These are phyloP conservation scores for Macrocybe gigantea DNA, from an alignment of 768 basidiomycete species.

Conservation along the genomic window DNA sequence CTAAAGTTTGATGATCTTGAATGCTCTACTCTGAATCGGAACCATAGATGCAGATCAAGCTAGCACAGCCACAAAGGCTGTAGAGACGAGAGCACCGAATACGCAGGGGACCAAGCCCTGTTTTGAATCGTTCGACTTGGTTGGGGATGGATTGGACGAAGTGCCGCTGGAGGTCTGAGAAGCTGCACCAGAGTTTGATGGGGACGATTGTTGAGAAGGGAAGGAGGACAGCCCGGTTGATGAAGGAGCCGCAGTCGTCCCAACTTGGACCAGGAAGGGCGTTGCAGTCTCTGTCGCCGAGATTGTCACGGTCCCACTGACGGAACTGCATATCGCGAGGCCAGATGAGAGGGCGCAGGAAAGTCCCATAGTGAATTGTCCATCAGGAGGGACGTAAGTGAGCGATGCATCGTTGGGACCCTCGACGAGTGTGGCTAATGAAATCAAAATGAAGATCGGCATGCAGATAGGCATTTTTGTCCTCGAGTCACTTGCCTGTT, in stretches of 20 bases:
- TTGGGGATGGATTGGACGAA: constrained; percentile 10
- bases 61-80: constrained; percentile 1
- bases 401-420: constrained; percentile 15
- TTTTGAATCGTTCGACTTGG: constrained; percentile 7
- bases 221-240: neutral
- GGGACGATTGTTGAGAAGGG: constrained; percentile 1
- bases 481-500: constrained; percentile 10
- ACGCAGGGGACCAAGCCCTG: constrained; percentile 4
- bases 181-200: constrained; percentile 2
- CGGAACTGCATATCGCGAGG: constrained; percentile 17
- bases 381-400: constrained; percentile 10
- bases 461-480: neutral
- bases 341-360: constrained; percentile 12
- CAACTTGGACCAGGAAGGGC: constrained; percentile 11
- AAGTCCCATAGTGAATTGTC: constrained; percentile 10
- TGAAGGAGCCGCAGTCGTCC: constrained; percentile 8
- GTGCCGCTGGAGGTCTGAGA: constrained; percentile 12
- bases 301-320: constrained; percentile 7
- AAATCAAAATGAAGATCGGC: neutral
- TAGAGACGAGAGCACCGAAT: constrained; percentile 5
- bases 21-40: too few relatives aligned
- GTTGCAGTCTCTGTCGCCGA: constrained; percentile 12
- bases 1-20: too few relatives aligned
- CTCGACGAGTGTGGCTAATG: constrained; percentile 20
- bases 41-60: neutral